A percentile compares a stretch with the other conserved stretches of the same genome.
These are phyloP conservation scores for Rhinocladiella mackenziei DNA, from an alignment of 2,329 filamentous ascomycete genomes.

Conservation along the genomic window DNA sequence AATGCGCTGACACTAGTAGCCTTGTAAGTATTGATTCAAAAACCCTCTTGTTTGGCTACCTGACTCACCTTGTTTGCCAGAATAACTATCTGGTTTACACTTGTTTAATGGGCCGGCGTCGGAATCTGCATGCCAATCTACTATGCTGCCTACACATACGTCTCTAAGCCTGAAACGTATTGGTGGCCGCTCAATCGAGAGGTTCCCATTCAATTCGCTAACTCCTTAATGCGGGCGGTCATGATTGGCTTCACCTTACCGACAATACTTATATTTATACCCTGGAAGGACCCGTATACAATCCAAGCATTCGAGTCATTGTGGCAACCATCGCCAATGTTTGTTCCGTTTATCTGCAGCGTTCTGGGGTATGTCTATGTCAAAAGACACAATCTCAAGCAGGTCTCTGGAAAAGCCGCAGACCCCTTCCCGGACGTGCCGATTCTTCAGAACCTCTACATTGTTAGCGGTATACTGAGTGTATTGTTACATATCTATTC, in stretches of 20 bases:
- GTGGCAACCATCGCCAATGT: slow-evolving; percentile 4
- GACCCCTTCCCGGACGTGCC: slow-evolving; percentile 1
- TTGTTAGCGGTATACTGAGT: slow-evolving; percentile 3
- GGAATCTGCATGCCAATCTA: slow-evolving; percentile 11
- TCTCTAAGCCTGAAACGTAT: slow-evolving; percentile 6
- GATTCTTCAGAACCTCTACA: slow-evolving; percentile 1
- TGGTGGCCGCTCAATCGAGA: slow-evolving; percentile 9
- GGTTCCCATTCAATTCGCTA: slow-evolving; percentile 4
- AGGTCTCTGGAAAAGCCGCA: slow-evolving; percentile 1
- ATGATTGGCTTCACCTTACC: slow-evolving; percentile 5
- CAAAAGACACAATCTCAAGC: slow-evolving; percentile 1
- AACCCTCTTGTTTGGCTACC: background rate
- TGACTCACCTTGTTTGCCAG: slow-evolving; percentile 1
- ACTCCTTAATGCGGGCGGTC: slow-evolving; percentile 2
- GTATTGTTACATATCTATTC: slow-evolving; percentile 1
- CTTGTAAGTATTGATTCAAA: slow-evolving; percentile 7
- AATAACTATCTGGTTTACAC: slow-evolving; percentile 6
- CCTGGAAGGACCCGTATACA: slow-evolving; percentile 1
- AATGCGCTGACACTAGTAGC: slow-evolving; percentile 4
- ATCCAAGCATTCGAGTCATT: slow-evolving; percentile 7
- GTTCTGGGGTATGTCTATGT: slow-evolving; percentile 3
- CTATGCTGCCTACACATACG: slow-evolving; percentile 5
- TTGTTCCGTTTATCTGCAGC: slow-evolving; percentile 4
- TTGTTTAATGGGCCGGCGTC: slow-evolving; percentile 2
- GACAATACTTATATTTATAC: slow-evolving; percentile 3